Evolutionary conservation across 805 yeast genomes (phyloP).

Genomic region (Saturnispora mendoncae): DNA sequence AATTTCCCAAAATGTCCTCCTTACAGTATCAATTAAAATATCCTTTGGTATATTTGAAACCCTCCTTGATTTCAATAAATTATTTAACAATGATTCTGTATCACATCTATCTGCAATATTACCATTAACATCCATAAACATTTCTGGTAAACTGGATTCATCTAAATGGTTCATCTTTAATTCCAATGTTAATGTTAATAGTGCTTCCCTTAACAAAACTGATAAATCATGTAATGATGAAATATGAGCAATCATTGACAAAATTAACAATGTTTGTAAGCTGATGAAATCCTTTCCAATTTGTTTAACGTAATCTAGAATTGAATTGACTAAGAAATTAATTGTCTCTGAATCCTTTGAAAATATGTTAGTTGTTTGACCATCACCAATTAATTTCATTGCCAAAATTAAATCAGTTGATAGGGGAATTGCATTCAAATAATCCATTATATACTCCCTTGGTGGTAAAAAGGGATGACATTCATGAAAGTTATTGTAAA

Average conservation of each 20-base stretch:
- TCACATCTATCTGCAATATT: constrained; percentile 18
- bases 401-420: constrained; percentile 36
- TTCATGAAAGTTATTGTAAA: constrained; percentile 32
- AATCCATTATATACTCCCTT: constrained; percentile 27
- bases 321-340: constrained; percentile 29
- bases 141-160: constrained; percentile 19
- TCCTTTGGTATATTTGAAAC: constrained; percentile 16
- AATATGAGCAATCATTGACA: constrained; percentile 39
- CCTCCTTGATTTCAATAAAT: constrained; percentile 16
- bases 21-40: constrained; percentile 28
- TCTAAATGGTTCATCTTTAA: constrained; percentile 35
- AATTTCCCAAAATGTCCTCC: constrained; percentile 45
- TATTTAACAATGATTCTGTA: constrained; percentile 1
- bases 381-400: constrained; percentile 43
- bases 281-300: constrained; percentile 36
- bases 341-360: constrained; percentile 34
- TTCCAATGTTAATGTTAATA: constrained; percentile 31
- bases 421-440: constrained; percentile 27
- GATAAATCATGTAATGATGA: constrained; percentile 44
- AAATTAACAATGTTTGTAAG: constrained; percentile 33
- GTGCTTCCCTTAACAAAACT: constrained; percentile 33
- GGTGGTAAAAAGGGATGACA: constrained; percentile 44
- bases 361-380: constrained; percentile 32
- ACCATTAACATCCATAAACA: constrained; percentile 30
- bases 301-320: constrained; percentile 25